Evolutionary conservation across 768 basidiomycete species (phyloP), one percentile per base, ranked within the genome.

Genomic region (Cystobasidium tubakii): DNA sequence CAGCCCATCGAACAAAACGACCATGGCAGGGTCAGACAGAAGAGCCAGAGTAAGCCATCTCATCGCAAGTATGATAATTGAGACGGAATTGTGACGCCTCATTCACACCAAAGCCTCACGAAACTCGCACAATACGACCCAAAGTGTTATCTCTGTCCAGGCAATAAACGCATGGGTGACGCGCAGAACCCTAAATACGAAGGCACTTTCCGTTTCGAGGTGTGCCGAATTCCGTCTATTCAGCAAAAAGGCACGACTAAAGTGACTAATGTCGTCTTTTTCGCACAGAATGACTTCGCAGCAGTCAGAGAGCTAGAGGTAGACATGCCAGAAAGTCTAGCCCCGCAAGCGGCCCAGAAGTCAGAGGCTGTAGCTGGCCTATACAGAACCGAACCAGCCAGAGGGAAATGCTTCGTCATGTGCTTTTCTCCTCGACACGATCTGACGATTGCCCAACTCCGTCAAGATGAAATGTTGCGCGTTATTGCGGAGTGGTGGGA

Each of bases 1-100:
- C 65, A 78, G 77, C 92, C 0, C 92, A 95, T 81, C 89, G 93
- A 65, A 91, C 85, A 9, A 91, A 90, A 78, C 87, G 93, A 23
- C 93, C 93, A 17, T 96, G 93, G 93, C 85, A 88, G 46, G 92
- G 92, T 34, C 91, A 94, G 80, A 86, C 87, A 0, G 92, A 95
- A 75, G 80, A 87, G 0, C 84, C 88, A 0, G 85, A 87, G 73
- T 60, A 83, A 0, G 78, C 82, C 25, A 60, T 9, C 33, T 39
- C 39, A 6, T 6, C 39, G 39, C 7, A 6, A 6, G 53, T n/a
- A 7, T 6, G 21, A n/a, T 54, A 15, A 6, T 6, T 39, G 39
- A 15, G 39, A 39, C n/a, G 39, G 39, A 6, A 39, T 39, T 15
- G 39, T 39, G 15, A 39, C 39, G 6, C 7, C 39, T 6, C 15